Percentiles rank a stretch among this genome's conserved stretches.
Conservation (phyloP, 2,329 filamentous ascomycete species). For the Cercospora zeae-maydis region DNA sequence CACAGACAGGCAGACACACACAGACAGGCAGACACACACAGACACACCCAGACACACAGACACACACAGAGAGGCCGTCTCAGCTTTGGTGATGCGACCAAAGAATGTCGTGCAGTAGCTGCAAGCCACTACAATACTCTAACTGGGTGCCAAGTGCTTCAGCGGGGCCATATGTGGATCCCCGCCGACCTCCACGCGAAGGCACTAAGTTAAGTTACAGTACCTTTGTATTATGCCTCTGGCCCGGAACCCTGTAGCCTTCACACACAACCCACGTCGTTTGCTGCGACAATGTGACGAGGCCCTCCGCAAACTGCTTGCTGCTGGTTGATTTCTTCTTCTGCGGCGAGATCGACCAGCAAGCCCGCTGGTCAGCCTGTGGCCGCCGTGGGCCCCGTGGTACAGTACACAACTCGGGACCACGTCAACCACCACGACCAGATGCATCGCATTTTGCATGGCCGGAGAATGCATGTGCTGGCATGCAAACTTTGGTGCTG, state of each 20-base stretch:
- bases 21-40: no score
- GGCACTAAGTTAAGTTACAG: no score
- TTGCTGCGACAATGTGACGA: background rate
- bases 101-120: slow-evolving; percentile 13
- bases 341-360: background rate
- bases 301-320: background rate
- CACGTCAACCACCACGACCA: background rate
- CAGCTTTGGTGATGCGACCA: slow-evolving; percentile 7
- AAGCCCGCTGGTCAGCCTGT: background rate
- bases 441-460: background rate
- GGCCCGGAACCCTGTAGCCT: slow-evolving; percentile 7
- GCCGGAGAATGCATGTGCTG: background rate
- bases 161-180: background rate
- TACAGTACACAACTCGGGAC: background rate
- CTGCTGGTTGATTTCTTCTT: slow-evolving; percentile 1
- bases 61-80: slow-evolving; percentile 5
- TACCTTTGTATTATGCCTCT: slow-evolving; percentile 2
- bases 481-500: background rate
- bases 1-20: no score
- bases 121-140: background rate
- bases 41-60: no score
- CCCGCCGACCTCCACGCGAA: slow-evolving; percentile 3
- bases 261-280: background rate
- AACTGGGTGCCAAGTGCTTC: background rate
- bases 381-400: background rate